Evolutionary conservation across 805 yeast species (phyloP).

Genomic region (Maudiozyma bulderi): DNA sequence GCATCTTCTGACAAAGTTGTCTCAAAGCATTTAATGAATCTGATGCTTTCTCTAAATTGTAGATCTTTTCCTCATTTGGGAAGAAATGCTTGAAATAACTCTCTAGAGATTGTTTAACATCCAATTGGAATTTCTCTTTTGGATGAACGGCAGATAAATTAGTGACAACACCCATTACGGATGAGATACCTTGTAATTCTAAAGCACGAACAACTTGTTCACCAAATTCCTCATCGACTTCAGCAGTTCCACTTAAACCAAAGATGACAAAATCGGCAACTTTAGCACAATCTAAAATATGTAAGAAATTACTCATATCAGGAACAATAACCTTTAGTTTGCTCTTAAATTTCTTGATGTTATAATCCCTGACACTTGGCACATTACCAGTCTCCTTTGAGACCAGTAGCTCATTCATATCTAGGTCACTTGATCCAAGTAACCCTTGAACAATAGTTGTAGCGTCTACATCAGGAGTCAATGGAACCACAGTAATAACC

Average conservation of each 20-base stretch:
- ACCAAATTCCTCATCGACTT: constrained; percentile 70
- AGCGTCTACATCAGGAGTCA: constrained; percentile 61
- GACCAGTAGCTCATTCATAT: constrained; percentile 29
- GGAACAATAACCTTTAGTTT: constrained; percentile 66
- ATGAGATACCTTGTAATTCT: constrained; percentile 85
- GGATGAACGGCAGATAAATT: constrained; percentile 59
- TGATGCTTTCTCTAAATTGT: constrained; percentile 51
- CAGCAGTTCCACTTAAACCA: constrained; percentile 79
- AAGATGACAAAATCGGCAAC: constrained; percentile 83
- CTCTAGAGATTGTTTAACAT: constrained; percentile 52
- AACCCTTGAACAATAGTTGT: constrained; percentile 45
- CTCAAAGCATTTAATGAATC: constrained; percentile 72
- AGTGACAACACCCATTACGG: constrained; percentile 69
- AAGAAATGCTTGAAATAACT: constrained; percentile 67
- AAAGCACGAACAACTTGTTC: constrained; percentile 85
- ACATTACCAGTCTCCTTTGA: constrained; percentile 12
- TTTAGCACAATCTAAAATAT: constrained; percentile 77
- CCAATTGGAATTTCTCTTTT: constrained; percentile 67
- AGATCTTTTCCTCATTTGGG: constrained; percentile 72
- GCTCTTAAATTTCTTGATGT: constrained; percentile 60
- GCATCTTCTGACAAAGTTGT: constrained; percentile 73
- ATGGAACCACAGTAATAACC: constrained; percentile 69
- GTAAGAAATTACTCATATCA: constrained; percentile 51
- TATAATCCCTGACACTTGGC: constrained; percentile 45
- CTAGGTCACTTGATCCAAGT: constrained; percentile 31